phyloP scores from a whole-genome alignment of 768 basidiomycete species.

The Russula brevipes region DNA sequence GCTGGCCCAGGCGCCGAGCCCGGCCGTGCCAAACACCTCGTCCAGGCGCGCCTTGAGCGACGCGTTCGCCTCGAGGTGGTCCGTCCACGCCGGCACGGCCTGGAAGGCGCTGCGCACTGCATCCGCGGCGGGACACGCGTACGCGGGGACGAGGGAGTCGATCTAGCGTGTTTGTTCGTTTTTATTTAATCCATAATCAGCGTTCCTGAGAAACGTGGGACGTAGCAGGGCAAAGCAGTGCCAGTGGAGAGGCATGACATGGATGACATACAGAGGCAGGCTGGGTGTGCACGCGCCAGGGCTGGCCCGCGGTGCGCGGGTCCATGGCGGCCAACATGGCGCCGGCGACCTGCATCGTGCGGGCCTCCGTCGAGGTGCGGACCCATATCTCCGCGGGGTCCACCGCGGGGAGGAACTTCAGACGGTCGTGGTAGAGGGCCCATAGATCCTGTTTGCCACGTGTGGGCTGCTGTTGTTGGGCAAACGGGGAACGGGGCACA shows the following conservation, averaged over 20 bases:
- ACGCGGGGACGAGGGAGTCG: conserved; percentile 44
- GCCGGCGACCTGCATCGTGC: conserved; percentile 45
- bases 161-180: conserved; percentile 35
- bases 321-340: conserved; percentile 46
- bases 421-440: conserved; percentile 37
- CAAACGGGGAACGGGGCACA: background rate
- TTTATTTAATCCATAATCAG: too few species aligned
- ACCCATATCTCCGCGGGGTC: conserved; percentile 38
- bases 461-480: background rate
- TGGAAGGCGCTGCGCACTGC: conserved; percentile 39
- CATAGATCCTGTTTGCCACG: conserved; percentile 40
- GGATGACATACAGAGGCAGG: conserved; percentile 36
- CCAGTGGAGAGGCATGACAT: too few species aligned
- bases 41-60: conserved; percentile 38
- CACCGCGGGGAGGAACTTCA: conserved; percentile 37
- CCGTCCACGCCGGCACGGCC: conserved; percentile 43
- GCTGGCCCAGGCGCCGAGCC: conserved; percentile 38
- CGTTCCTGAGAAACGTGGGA: too few species aligned
- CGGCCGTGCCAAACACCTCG: conserved; percentile 38
- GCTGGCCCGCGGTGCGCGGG: conserved; percentile 29
- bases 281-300: conserved; percentile 40
- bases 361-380: conserved; percentile 42
- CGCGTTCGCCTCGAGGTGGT: conserved; percentile 38
- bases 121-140: conserved; percentile 40
- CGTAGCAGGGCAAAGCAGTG: too few species aligned